Base-by-base conservation (phyloP, 2,329 filamentous ascomycete species). In the Rhynchosporium secalis region DNA sequence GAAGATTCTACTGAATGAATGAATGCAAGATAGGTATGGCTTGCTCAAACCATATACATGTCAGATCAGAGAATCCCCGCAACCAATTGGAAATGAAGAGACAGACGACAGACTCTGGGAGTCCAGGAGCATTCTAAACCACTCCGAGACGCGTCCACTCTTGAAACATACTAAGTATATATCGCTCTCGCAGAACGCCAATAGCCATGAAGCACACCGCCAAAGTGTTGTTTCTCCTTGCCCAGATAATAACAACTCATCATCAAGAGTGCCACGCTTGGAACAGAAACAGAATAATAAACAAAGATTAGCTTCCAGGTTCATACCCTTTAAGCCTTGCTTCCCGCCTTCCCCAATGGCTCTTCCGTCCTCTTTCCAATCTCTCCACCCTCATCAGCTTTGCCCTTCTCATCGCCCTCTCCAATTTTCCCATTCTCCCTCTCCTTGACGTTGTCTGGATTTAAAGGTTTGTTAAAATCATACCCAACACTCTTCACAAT, bases 401-500 rank as follows among this genome's bases (percentile, higher is more conserved):
- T 49, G 1, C 41, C 54, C 10, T 41, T 57, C 43, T 60, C 66
- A 51, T 43, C 51, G 38, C 20, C 57, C 40, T 62, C 45, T n/a
- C 36, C 64, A 33, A 43, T 36, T 12, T 56, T 56, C 5, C 43
- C 60, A 28, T 65, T 36, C 33, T 36, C 61, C 33, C 40, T 60
- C 3, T 72, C 66, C 38, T 73, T 71, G 45, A 71, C 73, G 7
- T 67, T 67, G 15, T 77, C 74, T 4, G 77, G 74, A 62, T 76
- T 78, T 52, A 83, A 69, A 6, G 80, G 80, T n/a, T 80, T 77
- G 3, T 66, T 70, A 0, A 86, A 81, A 74, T 98, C 92, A 75
- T 98, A 99, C 2, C 92, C 92, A 0, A 98, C 83, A 45, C 86
- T 85, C 75, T 96, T 97, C 56, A 99, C 92, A 66, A 99, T 97